phyloP scores from a whole-genome alignment of 2,329 filamentous ascomycete species.

The Xylaria sp. region DNA sequence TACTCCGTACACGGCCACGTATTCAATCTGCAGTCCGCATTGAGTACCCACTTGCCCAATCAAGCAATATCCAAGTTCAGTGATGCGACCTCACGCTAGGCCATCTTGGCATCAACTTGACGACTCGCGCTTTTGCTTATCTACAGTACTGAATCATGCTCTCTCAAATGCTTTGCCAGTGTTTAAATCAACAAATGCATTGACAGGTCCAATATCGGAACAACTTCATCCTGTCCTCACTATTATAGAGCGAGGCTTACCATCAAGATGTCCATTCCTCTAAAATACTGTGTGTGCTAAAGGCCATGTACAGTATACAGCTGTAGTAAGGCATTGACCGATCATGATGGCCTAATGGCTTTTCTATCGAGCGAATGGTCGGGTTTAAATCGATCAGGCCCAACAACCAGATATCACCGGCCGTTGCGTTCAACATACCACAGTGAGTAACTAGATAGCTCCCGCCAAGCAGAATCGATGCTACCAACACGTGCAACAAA shows the following conservation, averaged over 20 bases:
- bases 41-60: conserved; percentile 30
- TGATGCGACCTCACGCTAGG: neutral
- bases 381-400: neutral
- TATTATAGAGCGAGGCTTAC: neutral
- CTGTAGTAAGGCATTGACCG: neutral
- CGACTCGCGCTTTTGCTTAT: neutral
- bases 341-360: conserved; percentile 3
- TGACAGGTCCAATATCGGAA: neutral
- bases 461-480: conserved; percentile 12
- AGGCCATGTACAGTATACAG: neutral
- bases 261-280: neutral
- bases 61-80: conserved; percentile 31
- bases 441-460: neutral
- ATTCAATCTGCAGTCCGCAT: neutral
- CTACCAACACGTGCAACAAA: conserved; percentile 5
- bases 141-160: neutral
- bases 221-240: neutral
- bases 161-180: neutral
- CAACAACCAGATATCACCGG: neutral
- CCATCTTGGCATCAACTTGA: neutral
- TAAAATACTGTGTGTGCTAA: neutral
- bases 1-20: neutral
- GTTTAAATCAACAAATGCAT: neutral
- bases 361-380: conserved; percentile 1
- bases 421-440: neutral